These are phyloP conservation scores for Monosporozyma yasuniensis DNA, from an alignment of 805 yeast species.

Conservation along the genomic window DNA sequence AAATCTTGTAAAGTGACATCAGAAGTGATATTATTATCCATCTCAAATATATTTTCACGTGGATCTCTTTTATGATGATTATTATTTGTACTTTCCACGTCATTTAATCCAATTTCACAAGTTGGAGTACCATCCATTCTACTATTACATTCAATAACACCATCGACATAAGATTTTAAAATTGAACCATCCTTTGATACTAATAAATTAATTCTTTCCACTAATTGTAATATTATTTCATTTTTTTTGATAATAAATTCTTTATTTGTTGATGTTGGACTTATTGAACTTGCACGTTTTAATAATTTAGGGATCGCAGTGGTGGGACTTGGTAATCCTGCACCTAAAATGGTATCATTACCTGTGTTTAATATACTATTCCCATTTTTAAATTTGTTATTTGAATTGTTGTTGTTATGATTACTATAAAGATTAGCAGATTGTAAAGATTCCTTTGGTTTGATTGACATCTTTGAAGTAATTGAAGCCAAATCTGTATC, in stretches of 20 bases:
- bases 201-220: slow-evolving; percentile 64
- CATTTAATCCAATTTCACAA: slow-evolving; percentile 73
- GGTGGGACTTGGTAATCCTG: neutral
- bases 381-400: neutral
- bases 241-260: slow-evolving; percentile 42
- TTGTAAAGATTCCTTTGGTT: slow-evolving; percentile 8
- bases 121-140: slow-evolving; percentile 75
- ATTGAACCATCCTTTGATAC: slow-evolving; percentile 57
- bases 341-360: neutral
- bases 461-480: slow-evolving; percentile 17
- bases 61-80: slow-evolving; percentile 21
- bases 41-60: neutral
- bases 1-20: slow-evolving; percentile 40
- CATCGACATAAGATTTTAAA: slow-evolving; percentile 65
- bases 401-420: neutral
- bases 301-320: slow-evolving; percentile 19
- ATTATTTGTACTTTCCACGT: slow-evolving; percentile 15
- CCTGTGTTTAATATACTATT: neutral
- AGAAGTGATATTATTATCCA: neutral
- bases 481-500: slow-evolving; percentile 23
- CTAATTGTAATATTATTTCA: slow-evolving; percentile 67
- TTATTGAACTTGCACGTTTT: neutral
- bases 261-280: neutral
- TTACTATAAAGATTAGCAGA: neutral
- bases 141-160: slow-evolving; percentile 59